Evolutionary conservation across 768 basidiomycete species (phyloP).

Genomic region (Dacryopinax primogenitus): DNA sequence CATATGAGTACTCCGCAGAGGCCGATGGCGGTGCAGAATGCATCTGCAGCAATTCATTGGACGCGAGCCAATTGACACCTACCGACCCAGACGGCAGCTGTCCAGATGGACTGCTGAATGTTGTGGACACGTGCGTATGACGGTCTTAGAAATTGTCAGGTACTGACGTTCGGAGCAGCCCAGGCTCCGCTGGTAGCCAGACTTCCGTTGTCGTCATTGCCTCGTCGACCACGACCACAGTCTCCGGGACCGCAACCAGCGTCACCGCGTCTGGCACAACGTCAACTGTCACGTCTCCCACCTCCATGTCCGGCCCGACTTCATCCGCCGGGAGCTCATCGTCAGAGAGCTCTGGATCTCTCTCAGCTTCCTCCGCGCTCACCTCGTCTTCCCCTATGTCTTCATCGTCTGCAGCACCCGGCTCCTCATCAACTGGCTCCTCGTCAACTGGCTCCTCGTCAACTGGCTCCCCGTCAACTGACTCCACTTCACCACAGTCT

Average conservation of each 20-base stretch:
- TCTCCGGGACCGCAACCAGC: background rate
- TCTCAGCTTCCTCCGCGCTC: no score
- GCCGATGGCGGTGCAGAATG: background rate
- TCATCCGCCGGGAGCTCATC: no score
- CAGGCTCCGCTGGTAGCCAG: background rate
- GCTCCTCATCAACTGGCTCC: background rate
- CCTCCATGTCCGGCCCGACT: background rate
- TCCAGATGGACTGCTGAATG: background rate
- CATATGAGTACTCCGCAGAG: background rate
- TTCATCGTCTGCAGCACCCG: background rate
- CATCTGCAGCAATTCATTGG: slow-evolving; percentile 1
- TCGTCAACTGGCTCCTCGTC: background rate
- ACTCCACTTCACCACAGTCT: no score
- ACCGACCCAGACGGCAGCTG: background rate
- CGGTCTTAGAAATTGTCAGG: background rate
- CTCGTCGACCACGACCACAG: background rate
- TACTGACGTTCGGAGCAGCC: background rate
- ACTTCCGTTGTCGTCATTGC: background rate
- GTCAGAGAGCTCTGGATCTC: no score
- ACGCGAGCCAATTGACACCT: background rate
- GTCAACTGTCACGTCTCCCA: background rate
- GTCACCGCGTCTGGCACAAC: background rate
- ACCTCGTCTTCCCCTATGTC: no score
- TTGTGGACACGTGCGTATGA: background rate
- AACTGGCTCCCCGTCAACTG: no score